phyloP scores from a whole-genome alignment of 805 yeast genomes.

The Monosporozyma solicola region DNA sequence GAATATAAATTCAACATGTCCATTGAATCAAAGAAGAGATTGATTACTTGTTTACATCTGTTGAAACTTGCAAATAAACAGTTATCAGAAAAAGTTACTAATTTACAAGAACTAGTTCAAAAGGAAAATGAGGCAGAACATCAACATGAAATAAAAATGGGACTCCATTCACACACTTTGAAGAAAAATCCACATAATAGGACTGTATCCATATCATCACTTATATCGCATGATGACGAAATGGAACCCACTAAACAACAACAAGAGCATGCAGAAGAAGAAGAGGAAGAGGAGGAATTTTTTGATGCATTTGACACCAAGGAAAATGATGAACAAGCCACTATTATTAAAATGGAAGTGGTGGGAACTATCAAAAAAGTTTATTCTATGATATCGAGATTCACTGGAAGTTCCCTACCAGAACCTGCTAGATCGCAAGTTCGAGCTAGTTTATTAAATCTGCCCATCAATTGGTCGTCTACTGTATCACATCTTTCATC shows the following conservation, averaged over 20 bases:
- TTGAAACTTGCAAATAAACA: conserved; percentile 74
- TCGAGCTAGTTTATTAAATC: conserved; percentile 61
- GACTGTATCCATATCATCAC: neutral
- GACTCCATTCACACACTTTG: neutral
- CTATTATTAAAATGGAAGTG: conserved; percentile 66
- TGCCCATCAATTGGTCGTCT: conserved; percentile 68
- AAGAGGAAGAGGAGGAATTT: conserved; percentile 25
- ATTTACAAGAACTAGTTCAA: conserved; percentile 48
- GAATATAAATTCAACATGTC: conserved; percentile 36
- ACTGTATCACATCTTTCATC: conserved; percentile 21
- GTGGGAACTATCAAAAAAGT: conserved; percentile 84
- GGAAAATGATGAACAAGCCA: conserved; percentile 20
- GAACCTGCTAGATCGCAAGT: conserved; percentile 76
- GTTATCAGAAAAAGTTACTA: conserved; percentile 55
- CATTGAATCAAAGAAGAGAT: conserved; percentile 63
- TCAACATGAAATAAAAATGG: conserved; percentile 4
- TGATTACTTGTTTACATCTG: conserved; percentile 72
- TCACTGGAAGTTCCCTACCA: conserved; percentile 66
- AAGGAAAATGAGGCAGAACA: conserved; percentile 32
- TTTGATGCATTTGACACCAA: conserved; percentile 29
- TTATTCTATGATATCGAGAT: conserved; percentile 75
- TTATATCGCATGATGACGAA: neutral
- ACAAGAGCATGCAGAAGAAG: conserved; percentile 6
- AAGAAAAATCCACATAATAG: neutral
- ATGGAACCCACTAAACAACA: conserved; percentile 2